Base-by-base conservation (phyloP, 495 filamentous ascomycete genomes). In the Talaromyces borbonicus region DNA sequence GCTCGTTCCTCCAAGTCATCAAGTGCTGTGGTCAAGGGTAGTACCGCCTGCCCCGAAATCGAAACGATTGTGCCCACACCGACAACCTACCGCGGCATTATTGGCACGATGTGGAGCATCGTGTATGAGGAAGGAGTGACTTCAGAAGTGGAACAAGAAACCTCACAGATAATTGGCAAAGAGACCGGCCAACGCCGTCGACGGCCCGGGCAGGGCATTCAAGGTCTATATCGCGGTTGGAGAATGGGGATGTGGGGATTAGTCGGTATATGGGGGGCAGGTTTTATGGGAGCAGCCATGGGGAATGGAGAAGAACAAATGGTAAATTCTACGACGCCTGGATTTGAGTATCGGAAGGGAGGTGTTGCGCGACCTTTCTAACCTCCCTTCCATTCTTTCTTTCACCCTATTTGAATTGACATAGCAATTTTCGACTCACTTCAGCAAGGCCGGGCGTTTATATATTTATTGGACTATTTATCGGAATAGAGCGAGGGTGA, bases 191-290 rank as follows among this genome's bases (percentile, higher is more conserved):
- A 58, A 6, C 62, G 70, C 46, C 67, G 70, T 33, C 72, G 73
- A 35, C 67, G 73, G 20, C 77, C 79, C 49, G 88, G 88, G 11
- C 88, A 94, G 54, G 92, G 92, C 5, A 53, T 87, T 20, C 74
- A 84, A 23, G 92, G 93, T 0, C 68, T 98, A 11, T 95, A 87
- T 73, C 74, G 92, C 37, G 92, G 92, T 11, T 98, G 92, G 92
- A 81, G 86, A 56, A 83, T 96, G 14, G 89, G 89, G 8, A 86
- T 93, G 76, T 97, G 92, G 92, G 90, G 90, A 0, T 67, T 96
- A 46, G 81, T 90, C 12, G 90, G 90, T 15, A 77, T 94, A 18
- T 90, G 90, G 87, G 81, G 83, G 18, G 73, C 82, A 47, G 74
- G 67, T 41, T 66, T 81, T 7, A 49, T 86, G 26, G 81, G 83